Base-by-base conservation (phyloP, 176 grass and related monocot genomes). In the Eragrostis curvula region DNA sequence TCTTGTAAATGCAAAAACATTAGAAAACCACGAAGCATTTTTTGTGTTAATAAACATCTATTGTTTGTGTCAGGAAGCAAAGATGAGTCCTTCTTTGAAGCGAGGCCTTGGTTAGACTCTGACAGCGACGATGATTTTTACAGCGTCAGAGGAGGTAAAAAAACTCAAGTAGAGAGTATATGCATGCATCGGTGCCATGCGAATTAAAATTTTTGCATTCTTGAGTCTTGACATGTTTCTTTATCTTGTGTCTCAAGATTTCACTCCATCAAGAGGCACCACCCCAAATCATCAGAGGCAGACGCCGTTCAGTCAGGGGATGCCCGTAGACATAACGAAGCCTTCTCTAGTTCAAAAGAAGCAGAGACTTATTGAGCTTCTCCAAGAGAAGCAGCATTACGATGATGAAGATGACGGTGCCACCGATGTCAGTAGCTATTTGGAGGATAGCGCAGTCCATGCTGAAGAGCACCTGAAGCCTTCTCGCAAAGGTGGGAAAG, bases 31-130 rank as follows among this genome's bases (percentile, higher is more conserved):
- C 11, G 21, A 7, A 45, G 18, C 48, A 7, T 24, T 59, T 30
- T 24, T 8, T 59, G 12, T 60, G 39, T 24, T 5, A 46, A 30
- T 3, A 69, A 8, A 45, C 21, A 15, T 11, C 74, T 48, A 40
- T 75, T 53, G 7, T 30, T 52, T 74, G 44, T 74, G 3, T n/a
- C 75, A 97, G 95, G 84, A 46, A 93, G 83, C 78, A 91, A 81
- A 89, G 95, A 94, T 66, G 95, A 95, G 28, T 78, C 75, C 0
- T 97, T 97, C 86, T 97, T 97, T 28, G 95, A 95, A 83, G 80
- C 95, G 43, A 85, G 80, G 50, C 53, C 67, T 1, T 91, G 84
- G 86, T 81, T 97, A 29, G 95, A 93, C 66, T 97, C 90, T 0
- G 95, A 97, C 24, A 80, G 81, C 4, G 92, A 97, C 25, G 92